Evolutionary conservation across 768 basidiomycete species (phyloP).

Genomic region (Calocera viscosa): DNA sequence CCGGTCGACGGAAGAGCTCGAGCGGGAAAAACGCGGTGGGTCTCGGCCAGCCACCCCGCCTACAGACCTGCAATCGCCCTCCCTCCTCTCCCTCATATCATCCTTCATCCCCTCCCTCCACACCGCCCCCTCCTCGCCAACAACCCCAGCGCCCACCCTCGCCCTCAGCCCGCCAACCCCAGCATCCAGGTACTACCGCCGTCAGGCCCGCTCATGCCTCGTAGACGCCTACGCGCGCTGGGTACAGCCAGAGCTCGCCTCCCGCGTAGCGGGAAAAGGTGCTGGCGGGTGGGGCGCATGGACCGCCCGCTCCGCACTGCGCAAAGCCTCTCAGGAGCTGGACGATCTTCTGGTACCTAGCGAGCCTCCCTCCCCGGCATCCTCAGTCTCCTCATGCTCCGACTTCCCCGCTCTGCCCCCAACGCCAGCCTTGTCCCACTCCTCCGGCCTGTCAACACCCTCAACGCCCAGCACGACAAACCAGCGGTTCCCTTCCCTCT

Average conservation of each 20-base stretch:
- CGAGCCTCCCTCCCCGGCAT: background rate
- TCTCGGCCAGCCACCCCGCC: background rate
- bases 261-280: background rate
- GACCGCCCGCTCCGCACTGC: background rate
- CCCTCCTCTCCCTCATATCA: constrained; percentile 3
- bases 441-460: background rate
- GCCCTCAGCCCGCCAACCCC: background rate
- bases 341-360: background rate
- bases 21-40: background rate
- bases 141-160: background rate
- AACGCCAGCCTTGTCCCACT: background rate
- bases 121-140: background rate
- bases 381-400: background rate
- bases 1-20: background rate
- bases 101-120: background rate
- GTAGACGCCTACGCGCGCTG: background rate
- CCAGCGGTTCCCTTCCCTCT: background rate
- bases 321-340: background rate
- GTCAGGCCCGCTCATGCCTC: background rate
- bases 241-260: background rate
- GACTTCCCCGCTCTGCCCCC: constrained; percentile 4
- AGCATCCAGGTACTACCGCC: background rate
- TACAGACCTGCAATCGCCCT: background rate
- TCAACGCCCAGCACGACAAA: background rate
- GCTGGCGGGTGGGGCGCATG: background rate